Percentiles rank a stretch among this genome's conserved stretches.
These are phyloP conservation scores for Kodamaea hsintzibuensis DNA, from an alignment of 805 yeast species.

Conservation along the genomic window DNA sequence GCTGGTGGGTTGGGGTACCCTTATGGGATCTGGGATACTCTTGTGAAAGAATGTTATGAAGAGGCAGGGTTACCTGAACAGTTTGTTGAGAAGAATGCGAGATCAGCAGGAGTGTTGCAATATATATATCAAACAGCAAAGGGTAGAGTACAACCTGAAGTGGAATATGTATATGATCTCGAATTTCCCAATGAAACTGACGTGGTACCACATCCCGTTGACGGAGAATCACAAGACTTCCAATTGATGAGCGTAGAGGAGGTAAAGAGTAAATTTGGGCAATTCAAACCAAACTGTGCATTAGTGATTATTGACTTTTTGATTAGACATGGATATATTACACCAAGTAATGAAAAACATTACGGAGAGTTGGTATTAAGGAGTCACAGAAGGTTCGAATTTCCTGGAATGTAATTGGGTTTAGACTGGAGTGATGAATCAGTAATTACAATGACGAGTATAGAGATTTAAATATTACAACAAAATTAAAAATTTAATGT, in stretches of 20 bases:
- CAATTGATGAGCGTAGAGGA: slow-evolving; percentile 60
- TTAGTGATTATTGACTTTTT: slow-evolving; percentile 78
- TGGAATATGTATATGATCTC: slow-evolving; percentile 78
- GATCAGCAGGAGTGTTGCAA: slow-evolving; percentile 63
- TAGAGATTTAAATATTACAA: too few species aligned
- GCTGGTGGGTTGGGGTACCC: slow-evolving; percentile 95
- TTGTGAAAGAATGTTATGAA: slow-evolving; percentile 82
- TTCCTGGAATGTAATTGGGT: slow-evolving; percentile 43
- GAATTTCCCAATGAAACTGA: slow-evolving; percentile 44
- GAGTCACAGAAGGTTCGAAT: slow-evolving; percentile 70
- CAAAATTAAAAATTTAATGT: too few species aligned
- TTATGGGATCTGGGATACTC: slow-evolving; percentile 70
- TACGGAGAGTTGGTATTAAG: slow-evolving; percentile 59
- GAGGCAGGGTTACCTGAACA: slow-evolving; percentile 77
- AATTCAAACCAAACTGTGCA: slow-evolving; percentile 91
- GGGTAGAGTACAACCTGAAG: slow-evolving; percentile 84
- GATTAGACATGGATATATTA: slow-evolving; percentile 77
- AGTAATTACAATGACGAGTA: too few species aligned
- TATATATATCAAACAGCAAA: slow-evolving; percentile 55
- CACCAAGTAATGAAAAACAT: slow-evolving; percentile 64
- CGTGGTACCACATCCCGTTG: slow-evolving; percentile 47
- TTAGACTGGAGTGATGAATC: not conserved
- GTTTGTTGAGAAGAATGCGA: slow-evolving; percentile 47
- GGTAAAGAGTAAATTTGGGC: slow-evolving; percentile 50
- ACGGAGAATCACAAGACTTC: slow-evolving; percentile 72